Base-by-base conservation (phyloP, 306 rosid genomes). In the Amphicarpaea edgeworthii region DNA sequence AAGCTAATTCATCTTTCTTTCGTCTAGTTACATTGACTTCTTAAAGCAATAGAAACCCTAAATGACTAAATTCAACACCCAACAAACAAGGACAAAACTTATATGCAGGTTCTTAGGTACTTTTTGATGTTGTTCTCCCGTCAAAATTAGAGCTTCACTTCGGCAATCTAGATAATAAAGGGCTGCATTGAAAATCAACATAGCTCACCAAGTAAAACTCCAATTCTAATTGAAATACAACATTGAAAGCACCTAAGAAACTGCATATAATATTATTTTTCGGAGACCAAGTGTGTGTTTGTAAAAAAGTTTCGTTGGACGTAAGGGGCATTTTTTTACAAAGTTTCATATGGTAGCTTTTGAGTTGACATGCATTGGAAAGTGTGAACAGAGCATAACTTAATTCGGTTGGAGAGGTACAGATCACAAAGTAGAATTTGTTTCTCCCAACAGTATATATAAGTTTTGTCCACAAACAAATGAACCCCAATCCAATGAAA, bases 1-100 rank as follows among this genome's bases (percentile, higher is more conserved):
- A 17, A 51, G 26, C 17, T 24, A 12, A 28, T 16, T 6, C 26
- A 30, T 15, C 20, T 68, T 34, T 6, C 49, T 50, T 12, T 24
- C 15, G 43, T 23, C 7, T 8, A 12, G 14, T 45, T 43, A 57
- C 65, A 55, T 47, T 34, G 53, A 68, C 68, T 40, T 59, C 59
- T 72, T 12, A 1, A 77, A 67, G 26, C 23, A 66, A 3, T 12
- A 46, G 0, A 67, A 71, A 76, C 61, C 73, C 68, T 40, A 71
- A n/a, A n/a, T n/a, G n/a, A n/a, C n/a, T n/a, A n/a, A 51, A 70
- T 12, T 47, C 57, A 70, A 40, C 23, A 54, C 70, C 45, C 59
- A 26, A 11, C 45, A 47, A 50, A 72, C 45, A 72, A 15, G 5
- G 20, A 47, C 21, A 47, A 47, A 47, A 15, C 20, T 6, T n/a